Evolutionary conservation across 1,139 yeast genomes (phyloP).

Genomic region (Magnusiomyces fungicola): DNA sequence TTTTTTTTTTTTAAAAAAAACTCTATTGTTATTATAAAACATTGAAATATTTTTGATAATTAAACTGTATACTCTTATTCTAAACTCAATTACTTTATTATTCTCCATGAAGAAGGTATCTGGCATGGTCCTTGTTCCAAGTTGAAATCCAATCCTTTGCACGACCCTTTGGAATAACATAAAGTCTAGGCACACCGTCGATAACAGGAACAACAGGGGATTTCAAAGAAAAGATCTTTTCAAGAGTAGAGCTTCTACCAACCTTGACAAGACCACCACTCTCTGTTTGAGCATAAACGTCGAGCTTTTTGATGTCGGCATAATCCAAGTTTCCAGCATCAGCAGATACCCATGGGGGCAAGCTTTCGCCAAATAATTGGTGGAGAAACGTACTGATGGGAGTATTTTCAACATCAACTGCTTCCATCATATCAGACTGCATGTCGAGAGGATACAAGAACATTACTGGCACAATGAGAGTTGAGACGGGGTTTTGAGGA

Average conservation of each 20-base stretch:
- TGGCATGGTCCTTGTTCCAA: constrained; percentile 16
- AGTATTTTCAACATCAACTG: constrained; percentile 63
- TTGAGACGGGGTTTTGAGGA: constrained; percentile 66
- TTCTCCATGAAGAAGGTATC: constrained; percentile 8
- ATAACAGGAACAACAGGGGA: constrained; percentile 68
- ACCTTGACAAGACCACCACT: constrained; percentile 81
- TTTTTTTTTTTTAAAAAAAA: too few species aligned
- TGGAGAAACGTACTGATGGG: constrained; percentile 29
- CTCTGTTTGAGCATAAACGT: constrained; percentile 74
- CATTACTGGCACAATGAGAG: constrained; percentile 71
- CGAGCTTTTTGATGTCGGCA: constrained; percentile 46
- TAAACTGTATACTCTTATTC: too few species aligned
- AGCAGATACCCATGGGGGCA: constrained; percentile 55
- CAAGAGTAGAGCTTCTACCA: constrained; percentile 67
- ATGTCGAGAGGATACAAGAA: constrained; percentile 76
- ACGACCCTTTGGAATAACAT: constrained; percentile 69
- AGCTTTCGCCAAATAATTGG: constrained; percentile 48
- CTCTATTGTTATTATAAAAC: too few species aligned
- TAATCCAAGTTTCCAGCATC: constrained; percentile 31
- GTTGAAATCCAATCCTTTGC: constrained; percentile 27
- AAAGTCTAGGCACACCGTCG: constrained; percentile 66
- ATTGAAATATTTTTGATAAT: too few species aligned
- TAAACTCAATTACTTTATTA: too few species aligned
- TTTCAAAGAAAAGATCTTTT: constrained; percentile 54
- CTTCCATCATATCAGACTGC: constrained; percentile 76